phyloP scores from a whole-genome alignment of 2,329 filamentous ascomycete genomes.

The Paecilomyces sp. region DNA sequence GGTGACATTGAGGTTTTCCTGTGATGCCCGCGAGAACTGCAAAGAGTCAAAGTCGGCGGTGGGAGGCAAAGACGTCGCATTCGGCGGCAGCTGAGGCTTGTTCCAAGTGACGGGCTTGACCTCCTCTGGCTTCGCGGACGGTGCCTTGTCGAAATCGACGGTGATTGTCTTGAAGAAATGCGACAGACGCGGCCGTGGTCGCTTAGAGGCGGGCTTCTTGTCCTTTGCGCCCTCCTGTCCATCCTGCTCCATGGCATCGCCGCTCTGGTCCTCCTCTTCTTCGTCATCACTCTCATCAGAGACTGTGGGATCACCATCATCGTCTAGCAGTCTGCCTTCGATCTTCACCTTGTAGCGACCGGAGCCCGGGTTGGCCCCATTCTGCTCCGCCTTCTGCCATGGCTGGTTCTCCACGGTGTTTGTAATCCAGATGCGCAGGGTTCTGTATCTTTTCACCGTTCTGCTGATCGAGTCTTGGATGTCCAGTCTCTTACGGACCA shows the following conservation, averaged over 20 bases:
- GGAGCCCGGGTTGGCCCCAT: constrained; percentile 43
- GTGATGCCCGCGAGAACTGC: constrained; percentile 82
- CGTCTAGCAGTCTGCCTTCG: constrained; percentile 74
- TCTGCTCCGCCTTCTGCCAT: constrained; percentile 87
- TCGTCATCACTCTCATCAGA: constrained; percentile 43
- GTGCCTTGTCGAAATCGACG: constrained; percentile 44
- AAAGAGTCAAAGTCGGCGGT: constrained; percentile 81
- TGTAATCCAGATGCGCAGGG: constrained; percentile 85
- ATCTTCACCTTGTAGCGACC: constrained; percentile 76
- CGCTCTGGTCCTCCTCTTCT: constrained; percentile 30
- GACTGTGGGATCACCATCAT: constrained; percentile 50
- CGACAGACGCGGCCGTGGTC: constrained; percentile 35
- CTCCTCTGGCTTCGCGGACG: constrained; percentile 34
- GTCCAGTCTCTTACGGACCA: constrained; percentile 90
- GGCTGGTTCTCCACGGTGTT: constrained; percentile 92
- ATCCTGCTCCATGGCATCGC: constrained; percentile 57
- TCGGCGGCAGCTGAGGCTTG: constrained; percentile 57
- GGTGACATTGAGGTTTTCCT: constrained; percentile 86
- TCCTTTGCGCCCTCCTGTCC: constrained; percentile 25
- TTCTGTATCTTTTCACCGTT: constrained; percentile 71
- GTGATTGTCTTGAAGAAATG: constrained; percentile 47
- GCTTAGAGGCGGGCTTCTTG: constrained; percentile 21
- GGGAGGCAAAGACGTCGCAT: constrained; percentile 48
- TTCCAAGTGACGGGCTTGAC: constrained; percentile 68
- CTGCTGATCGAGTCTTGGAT: constrained; percentile 74